These are phyloP conservation scores for Aspergillus sp. DNA, from an alignment of 2,329 filamentous ascomycete genomes.

Conservation along the genomic window DNA sequence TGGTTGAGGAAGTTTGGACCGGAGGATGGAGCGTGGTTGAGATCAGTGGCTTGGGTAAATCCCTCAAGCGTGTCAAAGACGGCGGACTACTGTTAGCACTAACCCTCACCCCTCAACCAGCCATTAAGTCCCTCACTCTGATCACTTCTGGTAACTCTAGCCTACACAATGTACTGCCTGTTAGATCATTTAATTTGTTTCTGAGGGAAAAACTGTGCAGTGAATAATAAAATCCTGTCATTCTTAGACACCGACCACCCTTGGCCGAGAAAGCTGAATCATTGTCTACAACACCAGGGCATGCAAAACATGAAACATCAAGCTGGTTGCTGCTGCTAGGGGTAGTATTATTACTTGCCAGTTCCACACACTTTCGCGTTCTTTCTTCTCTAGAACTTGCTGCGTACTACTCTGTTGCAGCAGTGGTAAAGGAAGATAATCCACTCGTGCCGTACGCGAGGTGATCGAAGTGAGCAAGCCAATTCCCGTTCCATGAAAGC, in stretches of 20 bases:
- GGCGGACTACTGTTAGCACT: neutral
- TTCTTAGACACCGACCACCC: neutral
- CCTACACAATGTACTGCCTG: neutral
- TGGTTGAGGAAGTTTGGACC: neutral
- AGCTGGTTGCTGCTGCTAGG: neutral
- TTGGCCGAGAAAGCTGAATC: neutral
- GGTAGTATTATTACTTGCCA: neutral
- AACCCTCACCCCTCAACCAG: neutral
- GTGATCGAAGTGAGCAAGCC: neutral
- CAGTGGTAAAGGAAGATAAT: constrained; percentile 1
- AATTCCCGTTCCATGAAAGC: neutral
- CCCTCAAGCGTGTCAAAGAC: neutral
- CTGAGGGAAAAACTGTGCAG: neutral
- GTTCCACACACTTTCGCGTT: neutral
- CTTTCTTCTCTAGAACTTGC: neutral
- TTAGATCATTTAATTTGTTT: neutral
- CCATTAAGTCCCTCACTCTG: neutral
- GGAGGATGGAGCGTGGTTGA: neutral
- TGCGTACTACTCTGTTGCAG: too few species aligned
- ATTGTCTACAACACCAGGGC: neutral
- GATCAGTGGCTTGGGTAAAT: constrained; percentile 11
- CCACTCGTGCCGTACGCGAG: constrained; percentile 2
- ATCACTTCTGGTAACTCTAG: neutral
- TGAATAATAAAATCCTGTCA: neutral
- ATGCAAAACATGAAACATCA: neutral